phyloP scores from a whole-genome alignment of 192 early-diverging fungal genomes.

The Coemansia sp. region DNA sequence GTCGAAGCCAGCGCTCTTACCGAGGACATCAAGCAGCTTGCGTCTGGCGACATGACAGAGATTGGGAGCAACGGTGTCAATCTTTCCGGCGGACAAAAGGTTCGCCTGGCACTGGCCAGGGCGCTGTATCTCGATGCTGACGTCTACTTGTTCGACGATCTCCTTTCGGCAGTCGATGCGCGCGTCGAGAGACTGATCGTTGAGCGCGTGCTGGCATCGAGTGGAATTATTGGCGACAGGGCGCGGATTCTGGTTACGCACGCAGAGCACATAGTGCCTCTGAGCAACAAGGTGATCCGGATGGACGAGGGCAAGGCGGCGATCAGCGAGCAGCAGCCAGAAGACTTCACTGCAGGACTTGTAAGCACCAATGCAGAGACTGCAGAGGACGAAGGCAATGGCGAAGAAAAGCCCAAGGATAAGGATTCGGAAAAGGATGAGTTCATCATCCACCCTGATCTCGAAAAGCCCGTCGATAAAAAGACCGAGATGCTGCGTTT shows the following conservation, averaged over 20 bases:
- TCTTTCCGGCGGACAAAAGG: slow-evolving; percentile 63
- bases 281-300: slow-evolving; percentile 20
- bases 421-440: neutral
- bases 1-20: slow-evolving; percentile 30
- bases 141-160: slow-evolving; percentile 67
- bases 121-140: slow-evolving; percentile 63
- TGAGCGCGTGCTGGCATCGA: slow-evolving; percentile 37
- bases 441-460: slow-evolving; percentile 7
- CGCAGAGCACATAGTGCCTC: slow-evolving; percentile 34
- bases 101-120: slow-evolving; percentile 61
- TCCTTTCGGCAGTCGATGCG: slow-evolving; percentile 65
- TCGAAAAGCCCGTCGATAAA: neutral
- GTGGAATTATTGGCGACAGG: slow-evolving; percentile 35
- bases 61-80: slow-evolving; percentile 59
- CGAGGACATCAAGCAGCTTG: slow-evolving; percentile 21
- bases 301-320: slow-evolving; percentile 11
- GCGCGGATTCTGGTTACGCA: slow-evolving; percentile 60
- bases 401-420: neutral
- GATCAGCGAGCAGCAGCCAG: slow-evolving; percentile 10
- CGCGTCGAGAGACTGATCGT: slow-evolving; percentile 59
- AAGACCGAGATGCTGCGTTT: slow-evolving; percentile 11
- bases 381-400: neutral
- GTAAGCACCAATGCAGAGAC: neutral
- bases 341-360: neutral
- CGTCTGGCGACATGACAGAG: slow-evolving; percentile 45